Evolutionary conservation across 495 filamentous ascomycete genomes (phyloP).

Genomic region (Xylaria intraflava): DNA sequence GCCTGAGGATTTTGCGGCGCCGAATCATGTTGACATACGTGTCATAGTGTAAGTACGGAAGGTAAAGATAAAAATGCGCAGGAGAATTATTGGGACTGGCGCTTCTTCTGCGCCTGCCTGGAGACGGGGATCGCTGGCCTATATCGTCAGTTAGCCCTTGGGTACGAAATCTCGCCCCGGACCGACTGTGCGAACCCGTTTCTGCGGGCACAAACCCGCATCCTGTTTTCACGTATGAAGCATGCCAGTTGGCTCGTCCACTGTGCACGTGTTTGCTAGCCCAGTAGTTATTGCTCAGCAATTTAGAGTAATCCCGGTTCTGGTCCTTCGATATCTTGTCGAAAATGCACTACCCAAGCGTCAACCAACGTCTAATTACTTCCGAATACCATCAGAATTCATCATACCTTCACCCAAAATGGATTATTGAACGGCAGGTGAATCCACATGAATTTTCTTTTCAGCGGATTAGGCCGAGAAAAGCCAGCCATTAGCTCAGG

Average conservation of each 20-base stretch:
- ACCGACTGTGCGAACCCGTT: slow-evolving; percentile 29
- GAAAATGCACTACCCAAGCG: slow-evolving; percentile 30
- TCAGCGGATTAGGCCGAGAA: slow-evolving; percentile 31
- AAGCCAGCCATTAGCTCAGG: slow-evolving; percentile 32
- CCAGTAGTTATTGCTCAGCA: slow-evolving; percentile 49
- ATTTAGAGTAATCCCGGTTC: slow-evolving; percentile 31
- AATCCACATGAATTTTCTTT: slow-evolving; percentile 55
- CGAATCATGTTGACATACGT: slow-evolving; percentile 54
- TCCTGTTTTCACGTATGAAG: slow-evolving; percentile 38
- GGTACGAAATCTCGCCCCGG: slow-evolving; percentile 5
- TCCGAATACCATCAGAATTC: background rate
- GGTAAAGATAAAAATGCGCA: slow-evolving; percentile 37
- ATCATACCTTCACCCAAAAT: slow-evolving; percentile 53
- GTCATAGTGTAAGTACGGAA: slow-evolving; percentile 60
- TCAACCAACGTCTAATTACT: slow-evolving; percentile 13
- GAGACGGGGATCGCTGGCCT: slow-evolving; percentile 24
- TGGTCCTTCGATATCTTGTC: slow-evolving; percentile 30
- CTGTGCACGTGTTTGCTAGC: slow-evolving; percentile 38
- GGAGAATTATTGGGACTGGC: slow-evolving; percentile 35
- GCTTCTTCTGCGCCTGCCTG: slow-evolving; percentile 21
- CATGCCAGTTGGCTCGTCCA: slow-evolving; percentile 39
- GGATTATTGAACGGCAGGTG: slow-evolving; percentile 62
- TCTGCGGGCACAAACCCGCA: slow-evolving; percentile 43
- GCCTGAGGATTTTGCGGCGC: slow-evolving; percentile 52
- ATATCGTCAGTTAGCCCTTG: slow-evolving; percentile 6